phyloP scores from a whole-genome alignment of 78 protist genomes.

The Dictyostelium citrinum region DNA sequence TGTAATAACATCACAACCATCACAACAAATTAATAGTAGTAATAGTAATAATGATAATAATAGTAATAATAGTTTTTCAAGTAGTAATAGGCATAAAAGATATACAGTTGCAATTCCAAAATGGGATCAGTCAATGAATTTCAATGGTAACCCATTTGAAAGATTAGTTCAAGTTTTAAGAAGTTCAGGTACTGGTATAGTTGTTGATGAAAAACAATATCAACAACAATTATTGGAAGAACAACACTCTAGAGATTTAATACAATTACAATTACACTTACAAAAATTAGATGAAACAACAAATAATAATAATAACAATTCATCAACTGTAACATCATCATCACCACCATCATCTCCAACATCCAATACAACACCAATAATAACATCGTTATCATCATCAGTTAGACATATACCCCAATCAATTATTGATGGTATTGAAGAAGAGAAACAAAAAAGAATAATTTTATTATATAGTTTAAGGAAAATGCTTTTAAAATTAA shows the following conservation, averaged over 20 bases:
- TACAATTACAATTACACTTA: not conserved
- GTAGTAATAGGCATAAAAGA: not conserved
- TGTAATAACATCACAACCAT: not conserved
- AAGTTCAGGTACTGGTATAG: not conserved
- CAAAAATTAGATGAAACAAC: not conserved
- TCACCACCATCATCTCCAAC: not conserved
- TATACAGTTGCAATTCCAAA: constrained; percentile 63
- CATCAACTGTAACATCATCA: not conserved
- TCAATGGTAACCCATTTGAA: constrained; percentile 68
- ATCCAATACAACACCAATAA: not conserved
- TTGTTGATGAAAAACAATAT: not conserved
- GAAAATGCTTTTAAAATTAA: constrained; percentile 18
- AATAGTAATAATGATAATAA: not conserved
- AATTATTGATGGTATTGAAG: not conserved
- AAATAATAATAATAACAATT: not conserved
- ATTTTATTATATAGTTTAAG: constrained; percentile 10
- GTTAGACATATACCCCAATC: not conserved
- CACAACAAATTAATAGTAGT: not conserved
- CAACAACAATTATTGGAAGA: not conserved
- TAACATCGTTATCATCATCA: constrained; percentile 26
- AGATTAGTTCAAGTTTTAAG: constrained; percentile 16
- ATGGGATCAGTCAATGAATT: constrained; percentile 55
- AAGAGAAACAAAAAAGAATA: not conserved
- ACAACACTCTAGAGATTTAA: not conserved
- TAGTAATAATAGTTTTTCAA: not conserved